These are phyloP conservation scores for Microbotryum intermedium DNA, from an alignment of 1,284 basidiomycete genomes.

Conservation along the genomic window DNA sequence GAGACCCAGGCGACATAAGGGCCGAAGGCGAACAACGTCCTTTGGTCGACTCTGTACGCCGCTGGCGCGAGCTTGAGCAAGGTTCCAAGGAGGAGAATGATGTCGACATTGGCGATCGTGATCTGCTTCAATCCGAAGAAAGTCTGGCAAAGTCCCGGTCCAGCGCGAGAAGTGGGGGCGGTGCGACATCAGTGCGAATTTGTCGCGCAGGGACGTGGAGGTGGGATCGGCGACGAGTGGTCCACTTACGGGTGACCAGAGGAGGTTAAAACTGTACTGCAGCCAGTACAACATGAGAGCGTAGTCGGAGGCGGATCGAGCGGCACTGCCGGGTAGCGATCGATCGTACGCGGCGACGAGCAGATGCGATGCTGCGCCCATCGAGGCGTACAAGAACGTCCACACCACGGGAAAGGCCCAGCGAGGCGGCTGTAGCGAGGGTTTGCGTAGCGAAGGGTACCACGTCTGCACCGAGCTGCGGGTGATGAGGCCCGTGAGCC, in stretches of 20 bases:
- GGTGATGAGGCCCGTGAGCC: conserved; percentile 14
- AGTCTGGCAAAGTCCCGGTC: conserved; percentile 35
- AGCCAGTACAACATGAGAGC: conserved; percentile 60
- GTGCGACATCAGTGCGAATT: not conserved
- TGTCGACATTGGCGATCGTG: conserved; percentile 55
- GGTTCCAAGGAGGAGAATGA: conserved; percentile 52
- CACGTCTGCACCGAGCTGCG: conserved; percentile 13
- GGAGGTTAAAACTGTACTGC: conserved; percentile 58
- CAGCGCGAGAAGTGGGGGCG: conserved; percentile 52
- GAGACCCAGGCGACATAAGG: conserved; percentile 48
- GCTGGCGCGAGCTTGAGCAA: no score
- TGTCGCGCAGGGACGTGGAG: not conserved
- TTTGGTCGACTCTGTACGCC: conserved; percentile 18
- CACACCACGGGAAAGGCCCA: conserved; percentile 30
- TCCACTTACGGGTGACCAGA: conserved; percentile 51
- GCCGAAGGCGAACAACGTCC: conserved; percentile 17
- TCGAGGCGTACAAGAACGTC: conserved; percentile 30
- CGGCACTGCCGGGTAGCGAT: conserved; percentile 41
- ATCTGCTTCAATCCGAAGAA: conserved; percentile 37
- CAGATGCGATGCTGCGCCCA: conserved; percentile 62
- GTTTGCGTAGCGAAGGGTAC: conserved; percentile 20
- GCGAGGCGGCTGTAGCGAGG: conserved; percentile 19
- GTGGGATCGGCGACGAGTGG: not conserved
- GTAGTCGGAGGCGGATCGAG: conserved; percentile 41
- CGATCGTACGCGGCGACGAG: conserved; percentile 52